Evolutionary conservation across 495 filamentous ascomycete species (phyloP).

Genomic region (Penicillium bialowiezense): DNA sequence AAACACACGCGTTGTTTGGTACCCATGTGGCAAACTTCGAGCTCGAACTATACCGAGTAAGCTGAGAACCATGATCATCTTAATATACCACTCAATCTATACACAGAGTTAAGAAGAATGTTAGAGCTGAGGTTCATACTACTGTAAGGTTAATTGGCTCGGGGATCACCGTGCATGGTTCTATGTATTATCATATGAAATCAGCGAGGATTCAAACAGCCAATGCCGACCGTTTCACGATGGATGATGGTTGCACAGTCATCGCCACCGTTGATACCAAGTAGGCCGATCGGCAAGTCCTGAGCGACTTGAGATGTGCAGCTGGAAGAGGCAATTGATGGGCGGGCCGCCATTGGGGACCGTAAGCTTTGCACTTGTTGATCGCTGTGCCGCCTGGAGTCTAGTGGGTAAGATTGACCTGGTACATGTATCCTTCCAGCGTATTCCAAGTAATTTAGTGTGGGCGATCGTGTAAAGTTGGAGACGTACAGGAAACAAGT

Average conservation of each 20-base stretch:
- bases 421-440: too few species aligned
- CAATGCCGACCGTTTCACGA: conserved; percentile 30
- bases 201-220: conserved; percentile 11
- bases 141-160: not conserved
- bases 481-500: not conserved
- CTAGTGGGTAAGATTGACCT: not conserved
- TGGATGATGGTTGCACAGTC: conserved; percentile 17
- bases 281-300: conserved; percentile 19
- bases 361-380: conserved; percentile 17
- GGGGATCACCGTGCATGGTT: conserved; percentile 3
- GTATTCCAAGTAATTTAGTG: not conserved
- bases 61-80: not conserved
- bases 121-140: not conserved
- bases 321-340: conserved; percentile 18
- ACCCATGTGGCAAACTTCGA: conserved; percentile 12
- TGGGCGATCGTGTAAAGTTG: not conserved
- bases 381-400: conserved; percentile 8
- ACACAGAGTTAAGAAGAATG: not conserved
- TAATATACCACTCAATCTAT: not conserved
- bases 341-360: not conserved
- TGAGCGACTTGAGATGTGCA: conserved; percentile 15
- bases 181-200: conserved; percentile 26
- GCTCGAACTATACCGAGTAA: not conserved
- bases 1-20: conserved; percentile 4
- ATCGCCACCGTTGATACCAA: conserved; percentile 28